Evolutionary conservation across 2,329 filamentous ascomycete genomes (phyloP).

Genomic region (Aspergillus quadrilineatus): DNA sequence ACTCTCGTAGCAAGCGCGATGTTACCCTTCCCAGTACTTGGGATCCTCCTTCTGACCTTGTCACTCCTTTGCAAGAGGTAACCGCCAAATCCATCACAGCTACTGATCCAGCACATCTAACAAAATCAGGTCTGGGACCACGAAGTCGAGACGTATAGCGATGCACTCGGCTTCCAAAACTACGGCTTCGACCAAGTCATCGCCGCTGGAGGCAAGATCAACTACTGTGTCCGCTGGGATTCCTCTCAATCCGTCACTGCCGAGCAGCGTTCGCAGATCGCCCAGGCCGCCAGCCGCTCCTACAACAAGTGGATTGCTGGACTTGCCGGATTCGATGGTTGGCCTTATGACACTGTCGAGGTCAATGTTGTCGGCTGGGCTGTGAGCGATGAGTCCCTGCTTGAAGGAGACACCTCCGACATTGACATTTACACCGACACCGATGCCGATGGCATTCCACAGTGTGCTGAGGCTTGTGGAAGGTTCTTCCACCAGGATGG

Average conservation of each 20-base stretch:
- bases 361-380: slow-evolving; percentile 19
- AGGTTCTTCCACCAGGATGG: slow-evolving; percentile 19
- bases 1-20: slow-evolving; percentile 6
- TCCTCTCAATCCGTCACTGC: slow-evolving; percentile 11
- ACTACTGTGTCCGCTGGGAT: slow-evolving; percentile 23
- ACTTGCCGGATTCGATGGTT: slow-evolving; percentile 18
- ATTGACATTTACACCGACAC: slow-evolving; percentile 18
- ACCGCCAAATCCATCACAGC: too few species aligned
- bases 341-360: slow-evolving; percentile 17
- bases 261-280: slow-evolving; percentile 12
- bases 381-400: slow-evolving; percentile 11
- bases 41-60: slow-evolving; percentile 17
- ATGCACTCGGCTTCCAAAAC: slow-evolving; percentile 18
- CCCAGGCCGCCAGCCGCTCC: slow-evolving; percentile 8
- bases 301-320: slow-evolving; percentile 19
- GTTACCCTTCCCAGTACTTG: slow-evolving; percentile 5
- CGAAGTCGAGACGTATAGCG: slow-evolving; percentile 15
- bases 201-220: slow-evolving; percentile 15
- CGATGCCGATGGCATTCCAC: slow-evolving; percentile 14
- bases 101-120: too few species aligned
- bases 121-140: slow-evolving; percentile 18
- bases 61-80: slow-evolving; percentile 18
- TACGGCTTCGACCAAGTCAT: slow-evolving; percentile 21
- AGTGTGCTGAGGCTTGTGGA: slow-evolving; percentile 17
- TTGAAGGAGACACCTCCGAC: slow-evolving; percentile 16